Percentiles rank a stretch among this genome's conserved stretches.
Conservation (phyloP, 2,329 filamentous ascomycete species). For the Cercospora nicotianae region DNA sequence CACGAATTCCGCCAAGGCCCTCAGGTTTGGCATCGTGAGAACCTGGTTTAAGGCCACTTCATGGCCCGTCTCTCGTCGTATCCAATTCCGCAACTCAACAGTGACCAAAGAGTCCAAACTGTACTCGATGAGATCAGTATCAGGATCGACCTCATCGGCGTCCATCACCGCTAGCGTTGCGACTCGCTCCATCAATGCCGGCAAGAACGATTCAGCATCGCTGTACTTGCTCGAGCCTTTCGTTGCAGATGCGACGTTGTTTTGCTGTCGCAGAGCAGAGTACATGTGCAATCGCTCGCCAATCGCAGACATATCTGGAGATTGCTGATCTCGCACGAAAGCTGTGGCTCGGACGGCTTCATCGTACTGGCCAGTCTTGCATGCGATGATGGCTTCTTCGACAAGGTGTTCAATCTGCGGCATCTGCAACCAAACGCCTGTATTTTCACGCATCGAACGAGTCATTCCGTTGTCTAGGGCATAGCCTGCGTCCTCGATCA, state of each 20-base stretch:
- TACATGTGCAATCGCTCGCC: background rate
- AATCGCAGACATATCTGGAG: background rate
- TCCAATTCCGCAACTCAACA: background rate
- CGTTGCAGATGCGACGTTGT: background rate
- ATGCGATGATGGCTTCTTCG: background rate
- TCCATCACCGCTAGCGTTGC: background rate
- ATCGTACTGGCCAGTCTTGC: background rate
- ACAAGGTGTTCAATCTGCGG: background rate
- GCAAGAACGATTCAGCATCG: background rate
- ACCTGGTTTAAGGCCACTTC: background rate
- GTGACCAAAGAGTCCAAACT: background rate
- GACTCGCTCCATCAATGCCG: background rate
- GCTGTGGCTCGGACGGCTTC: background rate
- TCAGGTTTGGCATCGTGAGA: background rate
- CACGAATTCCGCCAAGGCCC: background rate
- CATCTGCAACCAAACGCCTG: background rate
- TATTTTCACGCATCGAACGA: background rate
- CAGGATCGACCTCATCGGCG: background rate
- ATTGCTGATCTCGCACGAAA: background rate
- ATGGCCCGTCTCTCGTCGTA: background rate
- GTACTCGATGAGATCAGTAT: background rate
- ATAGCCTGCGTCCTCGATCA: constrained; percentile 48
- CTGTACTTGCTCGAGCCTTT: background rate
- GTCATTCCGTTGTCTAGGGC: constrained; percentile 24
- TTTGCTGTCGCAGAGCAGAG: background rate